phyloP scores from a whole-genome alignment of 495 filamentous ascomycete species.

The Rhizodiscina lignyota region DNA sequence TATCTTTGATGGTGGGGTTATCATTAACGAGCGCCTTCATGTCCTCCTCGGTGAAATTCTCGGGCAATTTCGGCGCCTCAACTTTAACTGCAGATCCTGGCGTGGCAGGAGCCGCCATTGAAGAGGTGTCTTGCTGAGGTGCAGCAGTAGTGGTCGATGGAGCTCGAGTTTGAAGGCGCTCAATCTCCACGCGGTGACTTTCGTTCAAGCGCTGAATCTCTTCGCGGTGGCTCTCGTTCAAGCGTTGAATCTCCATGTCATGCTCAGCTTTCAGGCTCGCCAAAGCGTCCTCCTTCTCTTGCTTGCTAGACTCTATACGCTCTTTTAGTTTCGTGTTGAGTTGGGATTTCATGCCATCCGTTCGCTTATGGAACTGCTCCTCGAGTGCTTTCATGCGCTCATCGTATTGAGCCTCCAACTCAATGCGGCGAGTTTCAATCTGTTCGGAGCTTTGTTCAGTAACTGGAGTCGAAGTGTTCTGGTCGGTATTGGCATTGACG shows the following conservation, averaged over 20 bases:
- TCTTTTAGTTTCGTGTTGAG: constrained; percentile 48
- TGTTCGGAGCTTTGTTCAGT: constrained; percentile 28
- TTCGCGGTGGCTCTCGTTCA: constrained; percentile 11
- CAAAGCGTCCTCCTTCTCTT: constrained; percentile 40
- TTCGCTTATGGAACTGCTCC: constrained; percentile 45
- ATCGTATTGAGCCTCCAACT: constrained; percentile 23
- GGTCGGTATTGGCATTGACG: background rate
- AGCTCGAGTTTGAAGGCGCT: background rate
- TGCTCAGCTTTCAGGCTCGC: constrained; percentile 49
- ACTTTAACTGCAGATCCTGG: constrained; percentile 2
- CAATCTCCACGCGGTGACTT: background rate
- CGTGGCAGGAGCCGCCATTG: background rate
- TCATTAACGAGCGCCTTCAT: constrained; percentile 45
- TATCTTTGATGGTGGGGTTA: constrained; percentile 46
- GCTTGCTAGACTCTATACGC: constrained; percentile 27
- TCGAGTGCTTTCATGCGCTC: constrained; percentile 41
- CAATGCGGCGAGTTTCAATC: constrained; percentile 13
- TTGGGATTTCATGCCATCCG: constrained; percentile 54
- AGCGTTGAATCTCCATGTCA: constrained; percentile 34
- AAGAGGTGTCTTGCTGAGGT: constrained; percentile 2
- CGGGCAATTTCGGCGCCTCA: constrained; percentile 10
- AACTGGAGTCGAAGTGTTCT: background rate
- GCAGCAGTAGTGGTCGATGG: constrained; percentile 1
- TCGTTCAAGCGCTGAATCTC: constrained; percentile 5
- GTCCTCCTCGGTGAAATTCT: constrained; percentile 36